Evolutionary conservation across 768 basidiomycete species (phyloP), one percentile per base, ranked within the genome.

Genomic region (Suillus brevipes): DNA sequence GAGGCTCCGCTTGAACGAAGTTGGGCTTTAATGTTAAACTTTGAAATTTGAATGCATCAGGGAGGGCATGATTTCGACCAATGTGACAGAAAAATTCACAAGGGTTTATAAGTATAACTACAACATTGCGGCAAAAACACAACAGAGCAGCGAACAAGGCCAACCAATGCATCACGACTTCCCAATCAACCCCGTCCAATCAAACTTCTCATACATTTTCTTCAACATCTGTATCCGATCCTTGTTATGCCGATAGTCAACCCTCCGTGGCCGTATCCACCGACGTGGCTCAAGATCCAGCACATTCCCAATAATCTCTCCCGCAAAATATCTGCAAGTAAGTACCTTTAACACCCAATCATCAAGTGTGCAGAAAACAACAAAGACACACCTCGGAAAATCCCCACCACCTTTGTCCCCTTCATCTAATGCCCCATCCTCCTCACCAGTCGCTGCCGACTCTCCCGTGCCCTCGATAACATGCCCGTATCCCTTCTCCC

Each of bases 401-500:
- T 95, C 93, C 12, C 94, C 94, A 18, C 92, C 91, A 2, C 95
- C 95, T 73, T 92, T 92, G 70, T 91, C 94, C 2, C 92, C 94
- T 73, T 95, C 95, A 67, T 92, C 91, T 38, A 90, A 76, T 28
- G 84, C 88, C 50, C 83, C 84, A 34, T 83, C 84, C 66, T 89
- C 87, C 18, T 89, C 86, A 37, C 87, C 90, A 20, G 83, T 80
- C 12, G 79, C 85, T 0, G 83, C 80, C 3, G 84, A 85, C 43
- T 92, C 89, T 31, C 84, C 87, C 0, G 87, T 85, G 1, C 97
- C 97, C 75, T 99, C 97, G 66, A 99, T 97, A 67, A 99, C 93
- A 77, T 99, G 97, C 0, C 97, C 97, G 73, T 95, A 99, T 2
- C 97, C 97, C 72, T 94, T 95, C 77, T 98, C 95, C 31, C 97